Conservation (phyloP, 345 rosid genomes). For the Odontarrhena argentea region DNA sequence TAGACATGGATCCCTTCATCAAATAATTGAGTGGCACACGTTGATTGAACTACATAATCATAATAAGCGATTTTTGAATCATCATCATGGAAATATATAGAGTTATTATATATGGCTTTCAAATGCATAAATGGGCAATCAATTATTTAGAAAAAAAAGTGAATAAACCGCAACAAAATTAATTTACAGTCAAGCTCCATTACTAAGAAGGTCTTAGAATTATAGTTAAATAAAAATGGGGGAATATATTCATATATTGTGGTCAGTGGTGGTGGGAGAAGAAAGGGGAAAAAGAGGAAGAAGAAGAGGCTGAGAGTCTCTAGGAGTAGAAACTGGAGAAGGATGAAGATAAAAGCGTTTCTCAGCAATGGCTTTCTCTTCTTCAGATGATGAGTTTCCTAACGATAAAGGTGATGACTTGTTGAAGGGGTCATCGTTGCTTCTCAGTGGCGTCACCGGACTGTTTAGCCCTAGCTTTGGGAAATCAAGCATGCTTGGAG, state of each 20-base stretch:
- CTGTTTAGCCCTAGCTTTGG: constrained; percentile 81
- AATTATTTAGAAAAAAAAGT: constrained; percentile 27
- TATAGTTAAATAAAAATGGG: constrained; percentile 19
- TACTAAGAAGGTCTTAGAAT: constrained; percentile 26
- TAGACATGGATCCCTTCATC: constrained; percentile 27
- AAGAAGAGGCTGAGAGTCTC: constrained; percentile 88
- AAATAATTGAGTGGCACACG: constrained; percentile 35
- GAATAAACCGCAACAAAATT: constrained; percentile 36
- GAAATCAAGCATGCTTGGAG: constrained; percentile 92
- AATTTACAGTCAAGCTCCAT: constrained; percentile 39
- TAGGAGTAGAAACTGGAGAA: constrained; percentile 84
- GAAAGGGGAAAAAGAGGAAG: constrained; percentile 87
- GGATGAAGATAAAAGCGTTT: constrained; percentile 93
- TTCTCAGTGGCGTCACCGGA: constrained; percentile 80
- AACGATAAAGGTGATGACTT: constrained; percentile 55
- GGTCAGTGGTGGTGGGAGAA: constrained; percentile 50
- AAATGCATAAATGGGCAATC: constrained; percentile 25
- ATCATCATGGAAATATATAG: constrained; percentile 4
- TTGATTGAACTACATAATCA: constrained; percentile 32
- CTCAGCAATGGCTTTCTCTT: constrained; percentile 89
- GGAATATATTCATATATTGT: constrained; percentile 17
- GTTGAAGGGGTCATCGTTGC: constrained; percentile 46
- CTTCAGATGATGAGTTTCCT: constrained; percentile 60
- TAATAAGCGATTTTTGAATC: neutral
- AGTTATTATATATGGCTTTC: neutral